Evolutionary conservation across 2,329 filamentous ascomycete genomes (phyloP).

Genomic region (Diaporthe citriasiana): DNA sequence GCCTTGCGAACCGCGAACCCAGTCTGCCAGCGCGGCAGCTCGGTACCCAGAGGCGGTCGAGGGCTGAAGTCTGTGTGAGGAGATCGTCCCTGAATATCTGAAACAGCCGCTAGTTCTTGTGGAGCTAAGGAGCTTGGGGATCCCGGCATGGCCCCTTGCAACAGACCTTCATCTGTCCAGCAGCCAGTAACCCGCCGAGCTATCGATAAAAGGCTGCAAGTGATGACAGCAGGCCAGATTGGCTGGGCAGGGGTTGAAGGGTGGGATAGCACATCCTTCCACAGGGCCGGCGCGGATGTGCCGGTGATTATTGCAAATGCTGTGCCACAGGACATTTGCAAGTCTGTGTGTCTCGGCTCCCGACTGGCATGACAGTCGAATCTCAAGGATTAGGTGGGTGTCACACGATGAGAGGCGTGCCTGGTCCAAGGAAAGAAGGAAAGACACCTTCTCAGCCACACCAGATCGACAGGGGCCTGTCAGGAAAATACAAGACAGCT

Average conservation of each 20-base stretch:
- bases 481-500: conserved; percentile 10
- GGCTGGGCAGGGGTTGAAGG: background rate
- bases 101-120: conserved; percentile 29
- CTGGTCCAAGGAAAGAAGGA: background rate
- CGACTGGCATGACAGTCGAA: conserved; percentile 36
- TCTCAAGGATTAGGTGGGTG: conserved; percentile 20
- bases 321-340: conserved; percentile 18
- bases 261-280: conserved; percentile 20
- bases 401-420: conserved; percentile 18
- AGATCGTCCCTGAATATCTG: conserved; percentile 29
- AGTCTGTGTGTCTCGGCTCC: conserved; percentile 35
- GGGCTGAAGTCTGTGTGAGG: conserved; percentile 18
- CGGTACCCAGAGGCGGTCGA: conserved; percentile 1
- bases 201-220: conserved; percentile 28
- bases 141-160: conserved; percentile 36
- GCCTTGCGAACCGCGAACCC: conserved; percentile 9
- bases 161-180: conserved; percentile 35
- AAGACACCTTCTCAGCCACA: conserved; percentile 8
- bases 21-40: background rate
- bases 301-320: conserved; percentile 24
- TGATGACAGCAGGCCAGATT: conserved; percentile 35
- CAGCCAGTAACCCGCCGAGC: conserved; percentile 38
- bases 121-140: conserved; percentile 29
- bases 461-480: conserved; percentile 31
- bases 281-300: conserved; percentile 2